Evolutionary conservation across 306 rosid genomes (phyloP).

Genomic region (Bauhinia variegata): DNA sequence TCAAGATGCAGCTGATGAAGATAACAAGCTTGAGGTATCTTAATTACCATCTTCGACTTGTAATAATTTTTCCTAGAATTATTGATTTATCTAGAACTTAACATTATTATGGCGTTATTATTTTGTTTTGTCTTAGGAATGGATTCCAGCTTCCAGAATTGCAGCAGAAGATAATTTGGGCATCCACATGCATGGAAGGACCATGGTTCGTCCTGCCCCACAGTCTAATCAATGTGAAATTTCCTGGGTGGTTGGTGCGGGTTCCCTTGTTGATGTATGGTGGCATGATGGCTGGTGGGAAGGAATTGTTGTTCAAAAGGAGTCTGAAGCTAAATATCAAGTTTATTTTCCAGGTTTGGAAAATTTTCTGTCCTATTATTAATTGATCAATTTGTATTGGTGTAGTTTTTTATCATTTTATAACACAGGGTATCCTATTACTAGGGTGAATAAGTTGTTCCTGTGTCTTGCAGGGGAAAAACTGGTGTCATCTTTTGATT

Average conservation of each 20-base stretch:
- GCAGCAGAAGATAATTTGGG: slow-evolving; percentile 60
- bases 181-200: slow-evolving; percentile 54
- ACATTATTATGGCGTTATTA: not conserved
- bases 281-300: slow-evolving; percentile 99
- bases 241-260: slow-evolving; percentile 49
- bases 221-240: slow-evolving; percentile 35
- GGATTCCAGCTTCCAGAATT: slow-evolving; percentile 70
- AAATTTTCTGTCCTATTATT: not conserved
- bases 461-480: slow-evolving; percentile 65
- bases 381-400: not conserved
- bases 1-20: slow-evolving; percentile 73
- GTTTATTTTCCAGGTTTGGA: slow-evolving; percentile 80
- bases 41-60: not conserved
- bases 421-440: too few relatives aligned
- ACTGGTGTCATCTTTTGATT: slow-evolving; percentile 40
- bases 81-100: not conserved
- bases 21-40: slow-evolving; percentile 76
- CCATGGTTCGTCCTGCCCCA: slow-evolving; percentile 60
- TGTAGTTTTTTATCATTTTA: too few relatives aligned
- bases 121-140: slow-evolving; percentile 57
- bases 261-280: slow-evolving; percentile 82
- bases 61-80: not conserved
- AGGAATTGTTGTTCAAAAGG: slow-evolving; percentile 68
- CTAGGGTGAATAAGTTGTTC: not conserved
- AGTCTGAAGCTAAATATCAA: slow-evolving; percentile 47